Conservation (phyloP, 169 alveolate genomes). For the Cystoisospora suis region DNA sequence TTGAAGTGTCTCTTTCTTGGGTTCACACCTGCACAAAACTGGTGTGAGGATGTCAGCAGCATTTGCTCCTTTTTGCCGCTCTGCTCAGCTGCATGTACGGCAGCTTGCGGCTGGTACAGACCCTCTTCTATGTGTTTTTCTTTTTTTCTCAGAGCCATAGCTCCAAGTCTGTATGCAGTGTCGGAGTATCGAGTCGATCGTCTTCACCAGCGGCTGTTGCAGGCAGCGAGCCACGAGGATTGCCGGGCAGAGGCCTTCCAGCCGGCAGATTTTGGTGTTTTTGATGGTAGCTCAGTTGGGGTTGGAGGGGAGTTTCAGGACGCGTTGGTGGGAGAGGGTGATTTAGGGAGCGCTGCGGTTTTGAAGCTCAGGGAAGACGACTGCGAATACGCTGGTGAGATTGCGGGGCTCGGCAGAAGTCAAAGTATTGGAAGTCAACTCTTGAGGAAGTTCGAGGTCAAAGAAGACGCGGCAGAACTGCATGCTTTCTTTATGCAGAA, state of each 20-base stretch:
- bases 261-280: neutral
- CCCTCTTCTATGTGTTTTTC: neutral
- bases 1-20: neutral
- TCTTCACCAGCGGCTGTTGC: neutral
- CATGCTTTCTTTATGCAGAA: slow-evolving; percentile 32
- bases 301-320: neutral
- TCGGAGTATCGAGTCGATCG: slow-evolving; percentile 30
- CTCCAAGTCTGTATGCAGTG: neutral
- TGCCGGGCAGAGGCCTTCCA: neutral
- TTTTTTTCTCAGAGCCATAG: neutral
- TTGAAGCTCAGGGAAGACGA: neutral
- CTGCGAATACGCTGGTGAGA: neutral
- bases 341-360: neutral
- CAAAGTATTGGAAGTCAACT: neutral
- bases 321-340: neutral
- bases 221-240: neutral
- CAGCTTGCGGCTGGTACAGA: no score
- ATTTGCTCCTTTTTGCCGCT: no score
- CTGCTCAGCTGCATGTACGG: no score
- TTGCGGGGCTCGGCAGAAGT: neutral
- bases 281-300: neutral
- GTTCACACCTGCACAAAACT: neutral
- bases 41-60: no score
- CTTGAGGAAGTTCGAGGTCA: neutral
- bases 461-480: neutral